Conservation (phyloP, 257 asterid genomes). For the Gardenia jasminoides region DNA sequence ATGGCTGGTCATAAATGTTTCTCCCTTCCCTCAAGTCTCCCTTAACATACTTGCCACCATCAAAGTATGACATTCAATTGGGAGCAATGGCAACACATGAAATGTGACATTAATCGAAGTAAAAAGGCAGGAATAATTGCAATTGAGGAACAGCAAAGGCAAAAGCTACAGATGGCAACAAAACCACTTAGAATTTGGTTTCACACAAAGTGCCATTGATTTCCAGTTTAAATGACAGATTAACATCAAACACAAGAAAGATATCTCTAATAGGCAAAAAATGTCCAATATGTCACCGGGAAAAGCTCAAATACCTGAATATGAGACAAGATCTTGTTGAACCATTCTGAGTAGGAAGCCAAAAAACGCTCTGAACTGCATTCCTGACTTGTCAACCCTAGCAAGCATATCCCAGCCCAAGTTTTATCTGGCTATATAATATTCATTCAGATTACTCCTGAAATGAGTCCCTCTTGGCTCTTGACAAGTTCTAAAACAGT, state of each 20-base stretch:
- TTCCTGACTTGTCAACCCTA: constrained; percentile 82
- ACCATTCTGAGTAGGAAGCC: constrained; percentile 70
- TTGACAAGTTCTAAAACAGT: constrained; percentile 1
- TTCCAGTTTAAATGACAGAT: neutral
- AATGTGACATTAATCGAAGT: no score
- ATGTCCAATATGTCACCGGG: neutral
- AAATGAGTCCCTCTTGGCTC: neutral
- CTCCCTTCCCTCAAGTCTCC: no score
- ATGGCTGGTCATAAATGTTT: no score
- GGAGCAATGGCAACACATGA: no score
- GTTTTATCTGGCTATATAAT: constrained; percentile 74
- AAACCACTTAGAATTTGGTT: neutral
- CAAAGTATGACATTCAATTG: no score
- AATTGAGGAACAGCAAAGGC: no score
- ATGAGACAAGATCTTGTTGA: constrained; percentile 49
- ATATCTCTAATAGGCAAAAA: neutral
- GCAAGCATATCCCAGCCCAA: constrained; percentile 91
- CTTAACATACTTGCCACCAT: no score
- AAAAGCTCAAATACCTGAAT: constrained; percentile 58
- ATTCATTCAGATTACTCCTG: constrained; percentile 22
- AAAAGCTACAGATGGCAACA: neutral
- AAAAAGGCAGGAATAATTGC: no score
- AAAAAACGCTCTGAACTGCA: constrained; percentile 79
- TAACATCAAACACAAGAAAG: neutral
- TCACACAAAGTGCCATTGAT: neutral